Evolutionary conservation across 139 green algal species (phyloP), one percentile per base, ranked within the genome.

Genomic region (Astrephomene gubernaculifera): DNA sequence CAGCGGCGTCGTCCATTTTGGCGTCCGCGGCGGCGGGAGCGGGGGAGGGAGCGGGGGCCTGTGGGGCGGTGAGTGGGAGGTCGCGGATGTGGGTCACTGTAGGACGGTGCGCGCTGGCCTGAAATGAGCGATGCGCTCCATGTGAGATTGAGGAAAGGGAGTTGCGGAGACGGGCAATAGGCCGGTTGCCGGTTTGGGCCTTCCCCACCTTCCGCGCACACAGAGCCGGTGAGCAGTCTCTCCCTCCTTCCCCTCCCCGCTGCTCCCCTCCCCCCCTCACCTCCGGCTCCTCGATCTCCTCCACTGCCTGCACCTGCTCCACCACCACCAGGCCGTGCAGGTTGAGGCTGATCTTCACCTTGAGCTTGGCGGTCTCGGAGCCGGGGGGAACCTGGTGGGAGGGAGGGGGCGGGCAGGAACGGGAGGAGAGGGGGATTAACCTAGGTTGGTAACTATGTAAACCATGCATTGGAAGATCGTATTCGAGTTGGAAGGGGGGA

Each of bases 301-400:
- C 96, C 7, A 97, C 76, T 35, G 92, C 87, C 81, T 96, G 85
- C 27, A 94, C 95, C 19, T 64, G 90, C 85, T 99, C 97, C 44
- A 99, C 89, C 2, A 71, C 72, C 12, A 97, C 81, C 52, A 98
- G 78, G 39, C 97, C 96, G 86, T 99, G 95, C 78, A 98, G 90
- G 91, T 99, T 98, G 68, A 99, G 90, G 17, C 70, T 83, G 45
- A 95, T 83, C 87, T 92, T 92, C 33, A 98, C 87, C 81, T 94
- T 94, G 35, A 99, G 84, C 90, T 99, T 99, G 67, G 90, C 90
- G 85, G 96, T 96, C 38, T 93, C 93, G 24, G 82, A 81, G 29
- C 75, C 85, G 1, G 78, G 54, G 0, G 92, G 87, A 0, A 92
- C 73, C 70, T 84, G 87, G n/a, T n/a, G 29, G 14, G 61, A 29